A percentile compares a stretch with the other conserved stretches of the same genome.
phyloP scores from a whole-genome alignment of 2,329 filamentous ascomycete species.

The Alternaria dauci region DNA sequence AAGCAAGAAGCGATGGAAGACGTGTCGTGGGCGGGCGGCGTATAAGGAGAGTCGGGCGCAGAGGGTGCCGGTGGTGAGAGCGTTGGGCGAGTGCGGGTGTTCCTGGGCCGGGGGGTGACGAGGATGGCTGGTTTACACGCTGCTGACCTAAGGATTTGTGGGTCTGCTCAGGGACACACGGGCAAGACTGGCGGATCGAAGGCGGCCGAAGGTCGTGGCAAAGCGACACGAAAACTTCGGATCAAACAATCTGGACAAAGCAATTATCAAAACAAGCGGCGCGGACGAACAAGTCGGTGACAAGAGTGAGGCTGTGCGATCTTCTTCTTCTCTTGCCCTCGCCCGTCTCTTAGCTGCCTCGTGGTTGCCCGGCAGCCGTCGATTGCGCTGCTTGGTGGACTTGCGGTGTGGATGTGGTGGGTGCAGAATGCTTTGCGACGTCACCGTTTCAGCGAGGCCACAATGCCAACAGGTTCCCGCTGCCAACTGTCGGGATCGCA shows the following conservation, averaged over 20 bases:
- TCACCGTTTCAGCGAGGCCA: constrained; percentile 26
- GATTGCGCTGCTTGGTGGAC: constrained; percentile 14
- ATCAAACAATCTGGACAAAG: constrained; percentile 21
- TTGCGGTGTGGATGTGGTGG: constrained; percentile 27
- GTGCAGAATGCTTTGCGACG: constrained; percentile 19
- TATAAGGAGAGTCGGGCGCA: constrained; percentile 21
- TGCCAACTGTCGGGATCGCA: constrained; percentile 6
- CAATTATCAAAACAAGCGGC: neutral
- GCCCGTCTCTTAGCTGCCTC: neutral
- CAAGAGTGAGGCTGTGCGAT: constrained; percentile 24
- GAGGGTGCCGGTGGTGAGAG: constrained; percentile 16
- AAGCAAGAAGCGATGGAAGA: constrained; percentile 15
- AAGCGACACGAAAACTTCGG: constrained; percentile 14
- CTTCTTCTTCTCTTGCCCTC: neutral
- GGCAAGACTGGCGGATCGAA: constrained; percentile 17
- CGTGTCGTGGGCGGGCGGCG: neutral
- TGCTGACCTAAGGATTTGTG: constrained; percentile 28
- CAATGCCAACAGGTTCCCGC: constrained; percentile 11
- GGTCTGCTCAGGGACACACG: constrained; percentile 14
- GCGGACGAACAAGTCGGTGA: constrained; percentile 6
- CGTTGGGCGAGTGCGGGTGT: constrained; percentile 13
- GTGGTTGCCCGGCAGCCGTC: constrained; percentile 27
- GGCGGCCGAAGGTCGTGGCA: constrained; percentile 32
- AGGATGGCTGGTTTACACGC: constrained; percentile 15
- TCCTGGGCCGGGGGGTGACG: constrained; percentile 24